phyloP scores from a whole-genome alignment of 495 filamentous ascomycete species.

The Niebla homalea region DNA sequence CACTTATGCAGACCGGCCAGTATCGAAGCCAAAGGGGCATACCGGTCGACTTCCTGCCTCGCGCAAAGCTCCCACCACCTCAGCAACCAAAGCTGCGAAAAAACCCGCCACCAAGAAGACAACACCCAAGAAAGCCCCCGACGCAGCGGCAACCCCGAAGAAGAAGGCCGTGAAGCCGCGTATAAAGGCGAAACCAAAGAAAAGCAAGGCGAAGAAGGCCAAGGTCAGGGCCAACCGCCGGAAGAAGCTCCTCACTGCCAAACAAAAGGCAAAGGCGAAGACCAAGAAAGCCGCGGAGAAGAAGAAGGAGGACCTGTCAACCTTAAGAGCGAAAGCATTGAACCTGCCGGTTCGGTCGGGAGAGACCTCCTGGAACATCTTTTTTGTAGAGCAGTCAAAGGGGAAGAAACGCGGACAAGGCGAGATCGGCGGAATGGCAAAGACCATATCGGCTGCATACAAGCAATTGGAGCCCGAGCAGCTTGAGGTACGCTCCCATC shows the following conservation, averaged over 20 bases:
- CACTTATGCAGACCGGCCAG: slow-evolving; percentile 13
- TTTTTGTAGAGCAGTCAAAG: slow-evolving; percentile 14
- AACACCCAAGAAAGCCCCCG: not conserved
- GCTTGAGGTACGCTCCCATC: slow-evolving; percentile 24
- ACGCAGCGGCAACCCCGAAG: not conserved
- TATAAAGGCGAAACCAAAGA: slow-evolving; percentile 7
- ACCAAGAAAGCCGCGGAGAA: slow-evolving; percentile 15
- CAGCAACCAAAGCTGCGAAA: slow-evolving; percentile 9
- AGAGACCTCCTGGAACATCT: slow-evolving; percentile 14
- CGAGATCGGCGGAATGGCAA: slow-evolving; percentile 7
- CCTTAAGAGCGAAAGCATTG: slow-evolving; percentile 26
- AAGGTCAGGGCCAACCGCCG: slow-evolving; percentile 13
- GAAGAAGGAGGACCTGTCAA: slow-evolving; percentile 14
- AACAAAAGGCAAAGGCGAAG: slow-evolving; percentile 8
- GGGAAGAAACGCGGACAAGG: not conserved
- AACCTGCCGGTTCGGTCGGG: slow-evolving; percentile 20
- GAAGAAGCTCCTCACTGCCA: slow-evolving; percentile 1
- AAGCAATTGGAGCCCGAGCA: slow-evolving; percentile 19
- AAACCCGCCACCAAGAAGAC: slow-evolving; percentile 8
- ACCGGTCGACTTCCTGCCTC: slow-evolving; percentile 15
- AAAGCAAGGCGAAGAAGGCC: slow-evolving; percentile 9
- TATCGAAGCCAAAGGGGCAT: slow-evolving; percentile 19
- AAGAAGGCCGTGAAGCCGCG: not conserved
- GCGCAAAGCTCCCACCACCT: slow-evolving; percentile 9
- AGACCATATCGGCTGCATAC: slow-evolving; percentile 10